Percentiles rank a stretch among this genome's conserved stretches.
Evolutionary conservation across 2,329 filamentous ascomycete species (phyloP).

Genomic region (Xylariaceae sp.): DNA sequence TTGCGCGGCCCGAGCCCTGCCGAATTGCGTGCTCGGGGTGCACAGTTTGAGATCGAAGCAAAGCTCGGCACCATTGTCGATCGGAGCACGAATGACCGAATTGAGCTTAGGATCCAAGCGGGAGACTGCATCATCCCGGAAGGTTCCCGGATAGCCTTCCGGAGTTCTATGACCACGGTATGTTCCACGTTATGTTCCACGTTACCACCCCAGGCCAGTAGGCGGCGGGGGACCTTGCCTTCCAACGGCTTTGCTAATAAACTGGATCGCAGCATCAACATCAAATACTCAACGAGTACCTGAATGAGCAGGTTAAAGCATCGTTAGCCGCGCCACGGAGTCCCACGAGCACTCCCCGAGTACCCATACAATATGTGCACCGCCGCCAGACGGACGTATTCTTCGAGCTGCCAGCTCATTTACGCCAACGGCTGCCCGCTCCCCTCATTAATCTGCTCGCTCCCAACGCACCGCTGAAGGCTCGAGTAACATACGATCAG

Average conservation of each 20-base stretch:
- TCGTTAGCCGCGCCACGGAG: conserved; percentile 49
- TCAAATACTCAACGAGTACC: conserved; percentile 72
- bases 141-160: conserved; percentile 61
- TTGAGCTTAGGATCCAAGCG: conserved; percentile 56
- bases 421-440: conserved; percentile 57
- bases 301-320: conserved; percentile 64
- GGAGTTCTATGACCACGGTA: conserved; percentile 87
- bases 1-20: conserved; percentile 61
- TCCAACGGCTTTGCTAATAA: conserved; percentile 3
- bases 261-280: conserved; percentile 62
- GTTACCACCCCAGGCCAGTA: background rate
- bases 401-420: conserved; percentile 62
- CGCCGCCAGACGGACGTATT: conserved; percentile 79
- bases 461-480: conserved; percentile 51
- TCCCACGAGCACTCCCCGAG: conserved; percentile 44
- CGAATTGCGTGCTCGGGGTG: conserved; percentile 57
- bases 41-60: conserved; percentile 87
- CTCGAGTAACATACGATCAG: conserved; percentile 73
- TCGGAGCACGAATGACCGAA: conserved; percentile 63
- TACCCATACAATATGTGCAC: conserved; percentile 74
- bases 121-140: conserved; percentile 67
- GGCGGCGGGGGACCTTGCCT: background rate
- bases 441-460: conserved; percentile 58
- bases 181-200: conserved; percentile 29
- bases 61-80: conserved; percentile 82